Evolutionary conservation across 495 filamentous ascomycete species (phyloP), one percentile per base, ranked within the genome.

Genomic region (Penicillium antarcticum): DNA sequence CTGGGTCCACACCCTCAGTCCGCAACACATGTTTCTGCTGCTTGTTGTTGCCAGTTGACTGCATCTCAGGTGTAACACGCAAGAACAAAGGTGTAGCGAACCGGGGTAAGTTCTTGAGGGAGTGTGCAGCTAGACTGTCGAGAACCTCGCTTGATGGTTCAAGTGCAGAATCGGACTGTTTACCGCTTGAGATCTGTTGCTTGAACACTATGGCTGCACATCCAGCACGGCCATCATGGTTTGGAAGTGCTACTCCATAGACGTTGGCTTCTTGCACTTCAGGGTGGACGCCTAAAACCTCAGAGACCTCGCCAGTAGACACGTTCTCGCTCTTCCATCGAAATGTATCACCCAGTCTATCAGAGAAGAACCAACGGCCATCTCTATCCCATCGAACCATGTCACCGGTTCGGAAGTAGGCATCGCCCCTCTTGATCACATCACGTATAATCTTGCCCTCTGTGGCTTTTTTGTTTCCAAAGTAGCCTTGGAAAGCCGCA

Each of bases 311-410:
- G 18, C 81, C 80, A 5, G 95, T 92, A 55, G 95, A 92, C 3
- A 96, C 89, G 48, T 97, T 97, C 70, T 97, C 92, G 38, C 83
- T 84, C 75, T 95, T 96, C 92, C 92, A 97, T 14, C 92, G 83
- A 73, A 89, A 97, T 0, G 92, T 97, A 60, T 97, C 92, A 44
- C 92, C 92, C 33, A 97, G 86, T 10, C 91, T 87, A 65, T 98
- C 94, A 37, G 82, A 80, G 68, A 97, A 97, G 68, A 79, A 96
- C 73, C 85, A 85, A 12, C 86, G 75, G 6, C 89, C 88, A 51
- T 96, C 84, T 1, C 47, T 47, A 52, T 91, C 87, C 69, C 78
- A 80, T 32, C 83, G 78, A 16, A 97, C 67, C 18, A 96, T 78
- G 62, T 97, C 92, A 6, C 92, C 92, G 0, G 87, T 87, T 1